Evolutionary conservation across 2,329 filamentous ascomycete genomes (phyloP), one percentile per base, ranked within the genome.

Genomic region (Bipolaris zeicola): DNA sequence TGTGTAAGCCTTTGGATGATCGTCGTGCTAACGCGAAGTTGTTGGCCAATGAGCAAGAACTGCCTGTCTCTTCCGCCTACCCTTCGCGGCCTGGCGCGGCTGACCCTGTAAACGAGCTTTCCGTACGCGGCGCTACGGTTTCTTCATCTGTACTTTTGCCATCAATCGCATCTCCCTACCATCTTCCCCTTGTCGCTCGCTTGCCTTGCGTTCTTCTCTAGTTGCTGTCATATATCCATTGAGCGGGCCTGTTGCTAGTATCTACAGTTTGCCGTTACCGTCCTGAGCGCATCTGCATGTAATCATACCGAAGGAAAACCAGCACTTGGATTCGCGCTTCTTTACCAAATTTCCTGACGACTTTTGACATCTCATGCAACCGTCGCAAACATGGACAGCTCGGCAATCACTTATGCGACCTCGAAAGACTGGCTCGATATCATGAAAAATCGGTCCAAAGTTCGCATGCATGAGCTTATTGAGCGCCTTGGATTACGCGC

Each of bases 381-480:
- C 46, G 49, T 46, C 24, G 36, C 55, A 50, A 14, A 31, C 54
- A 69, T 70, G 67, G 65, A 71, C 50, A 55, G 66, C 53, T 58
- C 63, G 14, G 62, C 62, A 24, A 70, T 74, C 39, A 57, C 58
- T 7, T 73, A 73, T 52, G 71, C 71, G 39, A 66, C 62, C 48
- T 64, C 66, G 41, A 72, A 73, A 55, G 71, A 75, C 62, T 75
- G 72, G 72, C 58, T 74, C 46, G 72, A 75, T 55, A 72, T 74
- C 20, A 73, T 73, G 71, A 72, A 72, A 46, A 75, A 75, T 52
- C 59, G 71, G 11, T 72, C 69, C 31, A 72, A 71, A 52, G 61
- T 73, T 28, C 68, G 71, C 47, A 75, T 75, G 72, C 72, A 75
- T 52, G 71, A 74, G 50, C 55, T 75, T n/a, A 75, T 75, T 20